Base-by-base conservation (phyloP, 768 basidiomycete species). In the Fomitopsis pulvina region DNA sequence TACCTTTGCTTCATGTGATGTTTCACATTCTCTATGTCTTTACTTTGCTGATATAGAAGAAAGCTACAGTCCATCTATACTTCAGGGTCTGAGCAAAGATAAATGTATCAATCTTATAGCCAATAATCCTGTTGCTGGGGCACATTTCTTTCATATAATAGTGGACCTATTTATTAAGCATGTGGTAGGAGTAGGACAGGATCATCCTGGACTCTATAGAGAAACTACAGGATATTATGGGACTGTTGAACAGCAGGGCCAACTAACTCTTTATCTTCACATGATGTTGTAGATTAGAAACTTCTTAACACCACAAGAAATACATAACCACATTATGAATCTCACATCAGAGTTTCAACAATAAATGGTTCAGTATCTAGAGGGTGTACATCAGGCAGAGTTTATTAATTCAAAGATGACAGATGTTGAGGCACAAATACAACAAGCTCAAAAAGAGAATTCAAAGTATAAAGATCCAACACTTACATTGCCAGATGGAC, bases 1-100 rank as follows among this genome's bases (percentile, higher is more conserved):
- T 1, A 71, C 71, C 3, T 58, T 70, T 44, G 60, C 69, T 2
- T 68, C 70, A 10, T 58, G 64, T 3, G 68, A 70, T 54, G 54
- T 52, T 2, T 52, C 51, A 3, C 63, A 40, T 44, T 24, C 32
- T 9, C 22, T 56, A 7, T 46, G 39, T n/a, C n/a, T 45, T 3
- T 45, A 45, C 18, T 45, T 26, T 45, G 22, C 24, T 11, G 28
- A 20, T 29, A 18, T 21, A 14, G 43, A 45, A 8, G 16, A 26
- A 25, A 25, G n/a, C n/a, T n/a, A n/a, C n/a, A n/a, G n/a, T n/a
- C n/a, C 16, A 30, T 28, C 14, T 14, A 8, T 6, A 24, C 25
- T 12, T 24, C 16, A n/a, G 24, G 9, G 27, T 16, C 18, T 27
- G 6, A 20, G 10, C n/a, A 24, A 28, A 14, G 26, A 45, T n/a